Evolutionary conservation across 1,139 yeast species (phyloP).

Genomic region (Groenewaldozyma auringiensis): DNA sequence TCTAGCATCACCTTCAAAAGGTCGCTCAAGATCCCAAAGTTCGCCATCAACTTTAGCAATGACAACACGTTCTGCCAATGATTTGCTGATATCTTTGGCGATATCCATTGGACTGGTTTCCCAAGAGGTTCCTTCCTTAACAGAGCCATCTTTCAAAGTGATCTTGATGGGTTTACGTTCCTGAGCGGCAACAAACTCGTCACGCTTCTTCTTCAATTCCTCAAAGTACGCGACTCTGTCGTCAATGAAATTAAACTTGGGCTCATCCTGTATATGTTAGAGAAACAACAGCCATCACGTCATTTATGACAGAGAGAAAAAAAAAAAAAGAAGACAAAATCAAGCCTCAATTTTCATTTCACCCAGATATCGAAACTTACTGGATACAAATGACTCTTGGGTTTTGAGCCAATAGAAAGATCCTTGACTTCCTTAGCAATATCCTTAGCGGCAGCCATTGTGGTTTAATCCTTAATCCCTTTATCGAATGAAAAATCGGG

Average conservation of each 20-base stretch:
- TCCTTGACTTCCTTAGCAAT: constrained; percentile 49
- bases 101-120: constrained; percentile 87
- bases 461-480: too few relatives aligned
- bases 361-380: constrained; percentile 11
- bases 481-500: too few relatives aligned
- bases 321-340: too few relatives aligned
- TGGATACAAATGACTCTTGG: constrained; percentile 17
- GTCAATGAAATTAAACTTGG: constrained; percentile 76
- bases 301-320: too few relatives aligned
- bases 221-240: constrained; percentile 76
- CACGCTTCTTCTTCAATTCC: constrained; percentile 68
- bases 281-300: too few relatives aligned
- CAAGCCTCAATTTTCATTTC: too few relatives aligned
- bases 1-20: constrained; percentile 64
- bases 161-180: constrained; percentile 59
- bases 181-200: constrained; percentile 59
- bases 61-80: constrained; percentile 81
- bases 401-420: constrained; percentile 38
- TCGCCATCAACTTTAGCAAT: constrained; percentile 85
- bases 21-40: constrained; percentile 95
- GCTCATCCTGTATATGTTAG: constrained; percentile 42
- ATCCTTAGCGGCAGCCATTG: constrained; percentile 33
- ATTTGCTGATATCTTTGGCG: constrained; percentile 77
- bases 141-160: constrained; percentile 80
- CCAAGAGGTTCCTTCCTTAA: constrained; percentile 72